Evolutionary conservation across 441 rosid species (phyloP), one percentile per base, ranked within the genome.

Genomic region (Oxalis stricta): DNA sequence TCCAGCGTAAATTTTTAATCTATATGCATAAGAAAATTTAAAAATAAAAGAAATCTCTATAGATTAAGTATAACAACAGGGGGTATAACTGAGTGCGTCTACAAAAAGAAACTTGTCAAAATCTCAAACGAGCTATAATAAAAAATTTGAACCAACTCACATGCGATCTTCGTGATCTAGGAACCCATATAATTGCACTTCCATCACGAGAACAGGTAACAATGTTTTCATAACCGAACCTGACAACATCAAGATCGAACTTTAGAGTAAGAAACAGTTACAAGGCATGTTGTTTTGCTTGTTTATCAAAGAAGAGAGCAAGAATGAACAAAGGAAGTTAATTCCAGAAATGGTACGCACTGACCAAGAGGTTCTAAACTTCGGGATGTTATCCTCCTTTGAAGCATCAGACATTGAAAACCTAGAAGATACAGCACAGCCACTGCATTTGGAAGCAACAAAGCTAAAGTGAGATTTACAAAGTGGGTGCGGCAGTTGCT

Each of bases 191-290:
- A 50, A 82, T 82, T 65, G 92, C 87, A 73, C 92, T 82, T 43
- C 92, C 92, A 63, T 82, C 92, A 51, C 92, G 87, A 62, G 92
- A 82, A 56, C 92, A 82, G 36, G 92, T 82, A 50, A 82, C 92
- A 35, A 82, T 78, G 74, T 78, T 75, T 70, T 78, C 84, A 59
- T 73, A 82, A 66, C 82, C 71, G 55, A 78, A 78, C 87, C 92
- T 82, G 62, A 39, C 55, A 33, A 55, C 33, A 53, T 44, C 46
- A 31, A 46, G 36, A 52, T 35, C 46, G n/a, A n/a, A n/a, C n/a
- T n/a, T n/a, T n/a, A 43, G 55, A 44, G 42, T 35, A 33, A 56
- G 55, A 15, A 46, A 38, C 33, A 11, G 33, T 38, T 14, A 39
- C 12, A 35, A 48, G 37, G 35, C 23, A 28, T 46, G 41, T 10